A percentile compares a stretch with the other conserved stretches of the same genome.
Evolutionary conservation across 2,329 filamentous ascomycete genomes (phyloP).

Genomic region (Chaetoscypha palmicola): DNA sequence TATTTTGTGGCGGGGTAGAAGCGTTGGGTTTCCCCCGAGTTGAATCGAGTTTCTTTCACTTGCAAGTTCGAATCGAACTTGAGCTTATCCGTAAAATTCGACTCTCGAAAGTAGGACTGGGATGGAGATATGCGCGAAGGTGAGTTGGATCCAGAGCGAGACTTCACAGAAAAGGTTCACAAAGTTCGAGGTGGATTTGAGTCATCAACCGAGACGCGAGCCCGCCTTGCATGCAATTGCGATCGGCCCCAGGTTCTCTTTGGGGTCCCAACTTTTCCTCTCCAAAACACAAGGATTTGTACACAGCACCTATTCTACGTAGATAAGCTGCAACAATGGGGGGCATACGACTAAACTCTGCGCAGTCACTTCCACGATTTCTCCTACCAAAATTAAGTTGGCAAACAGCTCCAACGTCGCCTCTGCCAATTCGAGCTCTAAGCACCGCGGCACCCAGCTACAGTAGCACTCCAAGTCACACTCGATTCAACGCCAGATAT

Average conservation of each 20-base stretch:
- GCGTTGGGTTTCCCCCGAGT: background rate
- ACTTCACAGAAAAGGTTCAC: too few relatives aligned
- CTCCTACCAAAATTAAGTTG: slow-evolving; percentile 31
- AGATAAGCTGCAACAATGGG: slow-evolving; percentile 25
- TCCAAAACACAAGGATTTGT: too few relatives aligned
- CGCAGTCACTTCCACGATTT: slow-evolving; percentile 27
- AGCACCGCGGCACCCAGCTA: slow-evolving; percentile 16
- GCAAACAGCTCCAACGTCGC: slow-evolving; percentile 21
- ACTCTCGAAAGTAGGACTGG: too few relatives aligned
- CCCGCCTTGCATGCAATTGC: too few relatives aligned
- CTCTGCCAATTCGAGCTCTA: slow-evolving; percentile 20
- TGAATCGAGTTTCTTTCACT: background rate
- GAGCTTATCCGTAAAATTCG: too few relatives aligned
- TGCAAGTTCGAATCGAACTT: background rate
- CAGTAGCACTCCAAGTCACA: slow-evolving; percentile 6
- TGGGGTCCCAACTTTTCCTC: too few relatives aligned
- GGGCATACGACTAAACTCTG: slow-evolving; percentile 18
- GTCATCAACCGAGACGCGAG: too few relatives aligned
- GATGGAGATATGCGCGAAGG: background rate
- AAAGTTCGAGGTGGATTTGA: too few relatives aligned
- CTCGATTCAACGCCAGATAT: background rate
- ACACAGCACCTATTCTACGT: too few relatives aligned
- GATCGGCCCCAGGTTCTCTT: too few relatives aligned
- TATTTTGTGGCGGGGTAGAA: slow-evolving; percentile 10
- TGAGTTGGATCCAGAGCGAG: too few relatives aligned